Percentiles rank a stretch among this genome's conserved stretches.
phyloP scores from a whole-genome alignment of 805 yeast species.

The Myxozyma mucilagina region DNA sequence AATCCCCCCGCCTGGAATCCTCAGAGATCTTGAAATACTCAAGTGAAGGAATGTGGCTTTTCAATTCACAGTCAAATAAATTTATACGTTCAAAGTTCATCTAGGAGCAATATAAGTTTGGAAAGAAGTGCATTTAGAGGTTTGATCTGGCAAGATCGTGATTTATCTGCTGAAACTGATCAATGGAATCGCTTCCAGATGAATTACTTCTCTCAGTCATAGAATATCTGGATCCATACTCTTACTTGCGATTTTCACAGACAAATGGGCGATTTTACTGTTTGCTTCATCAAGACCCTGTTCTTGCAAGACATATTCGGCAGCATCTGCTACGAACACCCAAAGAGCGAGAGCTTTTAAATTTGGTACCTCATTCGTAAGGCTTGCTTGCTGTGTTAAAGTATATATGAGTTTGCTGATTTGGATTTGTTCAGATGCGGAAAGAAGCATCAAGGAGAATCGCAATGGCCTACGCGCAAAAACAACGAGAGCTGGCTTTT shows the following conservation, averaged over 20 bases:
- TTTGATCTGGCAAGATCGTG: slow-evolving; percentile 18
- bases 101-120: too few relatives aligned
- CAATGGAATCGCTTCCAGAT: slow-evolving; percentile 15
- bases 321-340: slow-evolving; percentile 6
- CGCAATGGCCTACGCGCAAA: slow-evolving; percentile 4
- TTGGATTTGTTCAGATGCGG: background rate
- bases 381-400: background rate
- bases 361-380: slow-evolving; percentile 11
- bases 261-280: slow-evolving; percentile 17
- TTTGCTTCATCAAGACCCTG: slow-evolving; percentile 7
- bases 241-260: slow-evolving; percentile 22
- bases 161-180: background rate
- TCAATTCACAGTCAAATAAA: too few relatives aligned
- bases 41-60: too few relatives aligned
- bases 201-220: slow-evolving; percentile 15
- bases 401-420: background rate
- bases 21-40: too few relatives aligned
- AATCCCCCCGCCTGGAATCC: too few relatives aligned
- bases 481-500: slow-evolving; percentile 5
- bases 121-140: background rate
- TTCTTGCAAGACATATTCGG: slow-evolving; percentile 21
- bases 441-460: background rate
- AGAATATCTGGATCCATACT: slow-evolving; percentile 13
- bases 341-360: slow-evolving; percentile 6
- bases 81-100: too few relatives aligned